Evolutionary conservation across 495 filamentous ascomycete genomes (phyloP).

Genomic region (Aspergillus funiculosus): DNA sequence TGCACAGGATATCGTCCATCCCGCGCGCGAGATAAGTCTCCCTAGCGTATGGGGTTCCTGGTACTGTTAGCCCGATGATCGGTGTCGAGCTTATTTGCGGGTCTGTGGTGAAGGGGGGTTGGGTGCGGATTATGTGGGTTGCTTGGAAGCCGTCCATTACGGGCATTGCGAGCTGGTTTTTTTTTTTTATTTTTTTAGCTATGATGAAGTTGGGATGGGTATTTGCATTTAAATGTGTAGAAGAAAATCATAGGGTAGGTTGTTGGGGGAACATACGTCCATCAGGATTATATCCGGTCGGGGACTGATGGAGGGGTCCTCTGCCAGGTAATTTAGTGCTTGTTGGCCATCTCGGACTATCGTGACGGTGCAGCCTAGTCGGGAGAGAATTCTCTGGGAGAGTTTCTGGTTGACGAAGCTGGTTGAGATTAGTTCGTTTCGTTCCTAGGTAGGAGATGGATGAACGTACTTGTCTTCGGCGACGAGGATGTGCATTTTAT

Average conservation of each 20-base stretch:
- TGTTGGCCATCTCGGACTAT: constrained; percentile 6
- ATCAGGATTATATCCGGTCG: constrained; percentile 7
- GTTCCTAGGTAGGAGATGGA: background rate
- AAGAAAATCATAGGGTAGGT: background rate
- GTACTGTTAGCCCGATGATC: constrained; percentile 1
- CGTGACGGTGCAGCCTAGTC: constrained; percentile 2
- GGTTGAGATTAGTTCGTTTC: background rate
- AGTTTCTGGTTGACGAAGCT: background rate
- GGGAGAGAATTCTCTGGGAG: background rate
- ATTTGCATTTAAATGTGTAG: too few species aligned
- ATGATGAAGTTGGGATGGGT: too few species aligned
- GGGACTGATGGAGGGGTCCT: constrained; percentile 3
- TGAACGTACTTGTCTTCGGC: background rate
- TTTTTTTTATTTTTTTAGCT: background rate
- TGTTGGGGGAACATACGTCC: constrained; percentile 1
- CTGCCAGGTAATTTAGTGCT: constrained; percentile 5
- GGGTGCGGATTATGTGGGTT: constrained; percentile 7
- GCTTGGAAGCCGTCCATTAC: constrained; percentile 1
- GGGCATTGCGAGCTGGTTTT: constrained; percentile 3
- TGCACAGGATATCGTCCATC: background rate
- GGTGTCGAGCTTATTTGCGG: background rate
- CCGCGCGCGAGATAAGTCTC: background rate
- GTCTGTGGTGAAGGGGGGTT: constrained; percentile 7
- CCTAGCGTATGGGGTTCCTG: background rate
- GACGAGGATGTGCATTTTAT: background rate